Evolutionary conservation across 148 eudicot species (phyloP), one percentile per base, ranked within the genome.

Genomic region (Rhododendron henanense): DNA sequence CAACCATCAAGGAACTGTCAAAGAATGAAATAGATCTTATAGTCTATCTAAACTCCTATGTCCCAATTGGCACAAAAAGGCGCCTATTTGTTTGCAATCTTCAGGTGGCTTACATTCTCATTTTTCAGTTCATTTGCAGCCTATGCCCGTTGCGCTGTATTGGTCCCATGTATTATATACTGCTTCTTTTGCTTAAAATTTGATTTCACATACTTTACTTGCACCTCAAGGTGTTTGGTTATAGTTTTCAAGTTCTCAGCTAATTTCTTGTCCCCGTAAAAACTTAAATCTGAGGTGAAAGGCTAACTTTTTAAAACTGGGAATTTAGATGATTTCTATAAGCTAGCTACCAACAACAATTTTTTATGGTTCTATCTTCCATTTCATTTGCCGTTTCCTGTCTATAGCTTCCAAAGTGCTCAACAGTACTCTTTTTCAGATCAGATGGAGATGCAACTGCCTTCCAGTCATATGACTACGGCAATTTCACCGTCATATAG

Each of bases 401-500:
- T 28, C 2, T 69, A 10, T 25, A 28, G 37, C 35, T 69, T 69
- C 75, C 75, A 69, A 69, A 69, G 75, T 69, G 75, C 75, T 69
- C 37, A 69, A 81, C 41, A 53, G 41, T n/a, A 37, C 87, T 82
- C 21, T 85, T 79, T 81, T 88, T 39, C 92, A 90, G 94, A 88
- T 90, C 88, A 86, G 84, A 71, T 78, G 33, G 90, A 90, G 65
- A 85, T 83, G 78, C 89, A 84, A 84, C 28, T 88, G 86, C 85
- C 84, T 78, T 81, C 82, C 25, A 85, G 88, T 51, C 85, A 85
- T 25, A 83, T 85, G 69, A 90, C 85, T 25, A 28, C 6, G 75
- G 11, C 37, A 47, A 57, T 86, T 41, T 92, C 92, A 14, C 88
- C 87, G 15, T 87, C 92, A 83, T 88, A 87, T 84, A 88, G 85